These are phyloP conservation scores for Litchi chinensis DNA, from an alignment of 345 rosid genomes.

Conservation along the genomic window DNA sequence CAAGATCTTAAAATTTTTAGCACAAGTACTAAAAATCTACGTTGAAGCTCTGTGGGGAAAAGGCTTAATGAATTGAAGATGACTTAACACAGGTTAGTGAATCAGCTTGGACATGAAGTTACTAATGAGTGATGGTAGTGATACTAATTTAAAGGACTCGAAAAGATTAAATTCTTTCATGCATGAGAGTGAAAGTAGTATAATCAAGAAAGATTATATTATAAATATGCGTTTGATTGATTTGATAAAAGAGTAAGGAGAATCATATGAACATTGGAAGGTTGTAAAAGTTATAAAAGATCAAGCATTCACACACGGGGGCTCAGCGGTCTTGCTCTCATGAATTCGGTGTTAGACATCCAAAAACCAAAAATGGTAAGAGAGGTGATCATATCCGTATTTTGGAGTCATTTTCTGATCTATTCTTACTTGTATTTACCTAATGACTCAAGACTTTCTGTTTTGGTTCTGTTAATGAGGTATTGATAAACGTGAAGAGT, in stretches of 20 bases:
- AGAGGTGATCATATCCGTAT: too few relatives aligned
- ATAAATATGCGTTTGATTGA: not conserved
- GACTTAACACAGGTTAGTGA: not conserved
- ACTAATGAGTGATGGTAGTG: too few relatives aligned
- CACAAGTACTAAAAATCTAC: not conserved
- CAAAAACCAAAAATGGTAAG: too few relatives aligned
- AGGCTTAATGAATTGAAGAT: not conserved
- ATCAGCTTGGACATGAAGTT: too few relatives aligned
- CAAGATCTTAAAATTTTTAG: not conserved
- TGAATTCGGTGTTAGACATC: too few relatives aligned
- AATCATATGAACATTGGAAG: not conserved
- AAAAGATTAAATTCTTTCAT: not conserved
- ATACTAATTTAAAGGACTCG: not conserved
- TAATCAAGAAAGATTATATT: not conserved
- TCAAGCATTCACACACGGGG: not conserved
- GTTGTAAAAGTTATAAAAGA: not conserved
- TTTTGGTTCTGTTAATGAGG: too few relatives aligned
- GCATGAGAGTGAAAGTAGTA: too few relatives aligned
- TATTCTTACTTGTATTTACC: too few relatives aligned
- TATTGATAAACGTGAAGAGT: too few relatives aligned
- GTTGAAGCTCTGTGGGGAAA: not conserved
- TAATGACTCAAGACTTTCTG: too few relatives aligned
- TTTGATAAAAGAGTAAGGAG: not conserved
- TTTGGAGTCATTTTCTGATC: too few relatives aligned
- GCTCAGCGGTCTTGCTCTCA: too few relatives aligned